Evolutionary conservation across 2,329 filamentous ascomycete genomes (phyloP), one percentile per base, ranked within the genome.

Genomic region (Arthroderma sp.): DNA sequence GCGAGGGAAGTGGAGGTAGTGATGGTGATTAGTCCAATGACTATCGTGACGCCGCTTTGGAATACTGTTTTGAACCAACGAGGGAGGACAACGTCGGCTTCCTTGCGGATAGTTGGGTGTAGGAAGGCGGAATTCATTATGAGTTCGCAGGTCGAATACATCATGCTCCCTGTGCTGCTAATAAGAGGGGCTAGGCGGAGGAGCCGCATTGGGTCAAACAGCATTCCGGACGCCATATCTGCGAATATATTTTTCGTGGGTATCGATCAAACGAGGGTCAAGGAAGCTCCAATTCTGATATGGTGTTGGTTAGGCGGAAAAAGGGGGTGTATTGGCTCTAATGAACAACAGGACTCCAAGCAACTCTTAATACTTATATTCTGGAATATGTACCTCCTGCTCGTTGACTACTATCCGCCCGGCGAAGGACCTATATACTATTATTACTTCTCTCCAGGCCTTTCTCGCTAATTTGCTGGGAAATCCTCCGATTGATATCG

Each of bases 141-240:
- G 43, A 65, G 55, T 57, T 66, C 75, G 65, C 77, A 75, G 41
- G 67, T 66, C 13, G 76, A 73, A 67, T 70, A 77, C 62, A 73
- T 69, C 54, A 79, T 68, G 0, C 75, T 72, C 62, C 71, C 71
- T 1, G 76, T 77, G 2, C 76, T 74, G n/a, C 75, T 74, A 61
- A 79, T 61, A 23, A 79, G 66, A 0, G 77, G 77, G 1, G 74
- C 68, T 17, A 75, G 63, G 49, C 77, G 71, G 35, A 79, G 68
- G 35, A 62, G 59, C 33, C 56, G 54, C 25, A 60, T 56, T n/a
- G 59, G 59, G 41, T 60, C 59, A 49, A 60, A 58, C 33, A 60
- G 25, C n/a, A 53, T 35, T 41, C 56, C 56, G 4, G 59, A 60
- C 4, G 59, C 59, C 59, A 60, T 60, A 15, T 15, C 52, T 55